phyloP scores from a whole-genome alignment of 108 stramenopile genomes.

The Nannochloropsis salina region DNA sequence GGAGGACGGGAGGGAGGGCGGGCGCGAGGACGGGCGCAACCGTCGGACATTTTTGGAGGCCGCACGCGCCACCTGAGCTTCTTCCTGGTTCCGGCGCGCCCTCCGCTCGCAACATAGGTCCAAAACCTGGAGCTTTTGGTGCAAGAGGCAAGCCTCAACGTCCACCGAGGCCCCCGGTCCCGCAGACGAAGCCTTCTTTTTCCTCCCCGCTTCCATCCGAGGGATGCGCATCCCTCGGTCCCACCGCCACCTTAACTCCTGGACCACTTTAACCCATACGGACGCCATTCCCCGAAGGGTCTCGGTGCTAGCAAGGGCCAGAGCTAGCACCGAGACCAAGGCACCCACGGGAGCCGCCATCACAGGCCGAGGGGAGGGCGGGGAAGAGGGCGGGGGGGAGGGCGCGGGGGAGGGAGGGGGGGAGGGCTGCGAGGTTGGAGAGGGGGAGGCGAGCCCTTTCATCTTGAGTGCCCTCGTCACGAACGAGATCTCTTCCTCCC shows the following conservation, averaged over 20 bases:
- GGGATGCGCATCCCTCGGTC: neutral
- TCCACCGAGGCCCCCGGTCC: neutral
- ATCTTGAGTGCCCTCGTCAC: no score
- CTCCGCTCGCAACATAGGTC: neutral
- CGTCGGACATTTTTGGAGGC: neutral
- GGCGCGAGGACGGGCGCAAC: neutral
- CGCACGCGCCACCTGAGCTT: neutral
- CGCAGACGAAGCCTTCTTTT: neutral
- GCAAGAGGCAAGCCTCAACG: neutral
- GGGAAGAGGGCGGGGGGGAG: neutral
- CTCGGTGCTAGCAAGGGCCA: neutral
- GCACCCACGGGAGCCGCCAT: neutral
- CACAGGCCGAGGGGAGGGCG: neutral
- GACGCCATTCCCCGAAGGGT: neutral
- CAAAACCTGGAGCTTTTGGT: neutral
- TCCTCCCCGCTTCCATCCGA: no score
- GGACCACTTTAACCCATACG: neutral
- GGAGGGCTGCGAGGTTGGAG: neutral
- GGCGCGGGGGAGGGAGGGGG: neutral
- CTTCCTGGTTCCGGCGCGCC: neutral
- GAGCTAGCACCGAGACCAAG: neutral
- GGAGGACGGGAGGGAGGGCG: neutral
- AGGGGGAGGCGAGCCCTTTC: no score
- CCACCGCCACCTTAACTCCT: neutral
- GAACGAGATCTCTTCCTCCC: no score